Conservation (phyloP, 108 stramenopile species). For the Cyclotella atomus region DNA sequence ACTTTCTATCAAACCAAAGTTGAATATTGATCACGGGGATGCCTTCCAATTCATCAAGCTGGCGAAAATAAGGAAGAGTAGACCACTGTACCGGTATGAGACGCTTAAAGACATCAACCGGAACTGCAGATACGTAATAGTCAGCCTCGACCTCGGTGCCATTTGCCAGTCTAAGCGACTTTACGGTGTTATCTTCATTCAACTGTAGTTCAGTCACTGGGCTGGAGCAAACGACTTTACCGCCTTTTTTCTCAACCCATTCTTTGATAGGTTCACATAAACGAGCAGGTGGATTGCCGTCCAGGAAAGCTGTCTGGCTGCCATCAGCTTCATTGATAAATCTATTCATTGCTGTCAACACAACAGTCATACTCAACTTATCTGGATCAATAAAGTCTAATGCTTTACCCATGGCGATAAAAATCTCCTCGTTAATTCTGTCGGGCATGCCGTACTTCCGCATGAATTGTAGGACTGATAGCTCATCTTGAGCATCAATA, state of each 20-base stretch:
- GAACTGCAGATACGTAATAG: slow-evolving; percentile 73
- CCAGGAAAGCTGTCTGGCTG: slow-evolving; percentile 75
- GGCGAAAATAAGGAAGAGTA: slow-evolving; percentile 61
- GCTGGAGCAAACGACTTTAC: slow-evolving; percentile 52
- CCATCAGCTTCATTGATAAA: slow-evolving; percentile 82
- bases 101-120: slow-evolving; percentile 72
- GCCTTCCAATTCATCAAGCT: slow-evolving; percentile 69
- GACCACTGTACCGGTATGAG: slow-evolving; percentile 64
- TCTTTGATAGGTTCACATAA: slow-evolving; percentile 71
- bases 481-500: slow-evolving; percentile 74
- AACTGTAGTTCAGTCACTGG: slow-evolving; percentile 46
- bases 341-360: slow-evolving; percentile 77
- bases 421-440: slow-evolving; percentile 72
- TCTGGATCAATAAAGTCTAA: slow-evolving; percentile 81
- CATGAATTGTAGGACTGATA: slow-evolving; percentile 75
- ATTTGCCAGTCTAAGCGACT: slow-evolving; percentile 52
- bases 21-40: slow-evolving; percentile 81
- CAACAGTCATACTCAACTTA: slow-evolving; percentile 71
- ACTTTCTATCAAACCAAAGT: slow-evolving; percentile 76
- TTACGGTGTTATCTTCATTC: slow-evolving; percentile 55
- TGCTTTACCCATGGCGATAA: slow-evolving; percentile 61
- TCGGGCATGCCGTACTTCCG: slow-evolving; percentile 71
- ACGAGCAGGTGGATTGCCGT: slow-evolving; percentile 73
- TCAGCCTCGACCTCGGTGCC: slow-evolving; percentile 62
- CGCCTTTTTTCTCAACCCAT: slow-evolving; percentile 59